phyloP scores from a whole-genome alignment of 164 flowering plant genomes.

The Vitis labrusca region DNA sequence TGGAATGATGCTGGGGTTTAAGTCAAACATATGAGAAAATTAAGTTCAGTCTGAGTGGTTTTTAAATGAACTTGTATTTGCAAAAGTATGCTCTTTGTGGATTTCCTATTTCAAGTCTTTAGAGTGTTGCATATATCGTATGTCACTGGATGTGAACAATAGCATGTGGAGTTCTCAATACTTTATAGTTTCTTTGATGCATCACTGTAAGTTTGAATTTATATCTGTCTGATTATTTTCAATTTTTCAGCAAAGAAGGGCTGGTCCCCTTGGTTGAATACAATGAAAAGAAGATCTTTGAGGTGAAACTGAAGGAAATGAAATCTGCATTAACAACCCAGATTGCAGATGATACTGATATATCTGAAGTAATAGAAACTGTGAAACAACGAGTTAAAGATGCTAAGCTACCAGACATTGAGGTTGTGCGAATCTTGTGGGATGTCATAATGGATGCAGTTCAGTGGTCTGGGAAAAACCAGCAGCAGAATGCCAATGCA shows the following conservation, averaged over 20 bases:
- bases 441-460: conserved; percentile 98
- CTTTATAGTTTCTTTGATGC: too few relatives aligned
- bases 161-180: too few relatives aligned
- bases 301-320: conserved; percentile 93
- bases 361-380: conserved; percentile 81
- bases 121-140: too few relatives aligned
- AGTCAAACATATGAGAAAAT: too few relatives aligned
- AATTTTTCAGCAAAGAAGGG: conserved; percentile 69
- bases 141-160: too few relatives aligned
- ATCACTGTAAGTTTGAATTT: not conserved
- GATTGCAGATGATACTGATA: conserved; percentile 84
- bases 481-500: conserved; percentile 96
- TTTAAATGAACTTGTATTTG: too few relatives aligned
- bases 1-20: too few relatives aligned
- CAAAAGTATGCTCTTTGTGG: too few relatives aligned
- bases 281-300: conserved; percentile 92
- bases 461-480: conserved; percentile 99
- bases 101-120: too few relatives aligned
- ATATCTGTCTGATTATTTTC: not conserved
- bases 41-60: too few relatives aligned
- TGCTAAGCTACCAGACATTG: conserved; percentile 88
- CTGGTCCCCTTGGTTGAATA: conserved; percentile 72
- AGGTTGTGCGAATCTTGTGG: conserved; percentile 87
- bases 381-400: conserved; percentile 86
- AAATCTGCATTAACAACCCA: conserved; percentile 81